Evolutionary conservation across 306 rosid genomes (phyloP).

Genomic region (Vigna angularis): DNA sequence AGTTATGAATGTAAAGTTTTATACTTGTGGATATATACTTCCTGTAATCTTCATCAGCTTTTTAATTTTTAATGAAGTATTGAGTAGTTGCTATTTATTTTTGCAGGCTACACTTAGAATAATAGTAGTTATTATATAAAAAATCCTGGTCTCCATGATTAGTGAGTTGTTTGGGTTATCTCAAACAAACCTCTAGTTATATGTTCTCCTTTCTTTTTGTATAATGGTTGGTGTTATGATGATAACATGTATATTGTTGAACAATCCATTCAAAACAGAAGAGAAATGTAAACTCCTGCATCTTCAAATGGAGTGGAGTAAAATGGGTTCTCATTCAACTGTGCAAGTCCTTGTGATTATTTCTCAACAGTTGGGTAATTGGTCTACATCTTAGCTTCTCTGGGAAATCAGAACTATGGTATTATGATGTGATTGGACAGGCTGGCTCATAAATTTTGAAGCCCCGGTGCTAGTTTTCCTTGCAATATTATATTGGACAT

Average conservation of each 20-base stretch:
- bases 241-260: constrained; percentile 53
- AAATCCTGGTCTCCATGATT: neutral
- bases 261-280: constrained; percentile 48
- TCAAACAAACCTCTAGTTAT: constrained; percentile 6
- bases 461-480: neutral
- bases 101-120: neutral
- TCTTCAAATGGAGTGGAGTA: constrained; percentile 26
- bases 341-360: constrained; percentile 4
- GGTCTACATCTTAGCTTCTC: neutral
- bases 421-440: constrained; percentile 10
- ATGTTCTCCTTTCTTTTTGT: constrained; percentile 15
- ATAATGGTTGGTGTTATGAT: constrained; percentile 31
- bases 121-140: constrained; percentile 18
- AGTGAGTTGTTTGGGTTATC: constrained; percentile 35
- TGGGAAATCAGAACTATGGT: constrained; percentile 8
- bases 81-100: neutral
- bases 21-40: too few species aligned
- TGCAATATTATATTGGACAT: constrained; percentile 9
- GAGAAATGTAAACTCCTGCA: constrained; percentile 27
- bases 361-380: neutral
- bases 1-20: too few species aligned
- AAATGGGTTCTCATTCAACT: constrained; percentile 2
- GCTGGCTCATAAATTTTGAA: constrained; percentile 2
- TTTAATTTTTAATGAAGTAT: too few species aligned
- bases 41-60: too few species aligned